Evolutionary conservation across 2,329 filamentous ascomycete species (phyloP).

Genomic region (Alternaria atra): DNA sequence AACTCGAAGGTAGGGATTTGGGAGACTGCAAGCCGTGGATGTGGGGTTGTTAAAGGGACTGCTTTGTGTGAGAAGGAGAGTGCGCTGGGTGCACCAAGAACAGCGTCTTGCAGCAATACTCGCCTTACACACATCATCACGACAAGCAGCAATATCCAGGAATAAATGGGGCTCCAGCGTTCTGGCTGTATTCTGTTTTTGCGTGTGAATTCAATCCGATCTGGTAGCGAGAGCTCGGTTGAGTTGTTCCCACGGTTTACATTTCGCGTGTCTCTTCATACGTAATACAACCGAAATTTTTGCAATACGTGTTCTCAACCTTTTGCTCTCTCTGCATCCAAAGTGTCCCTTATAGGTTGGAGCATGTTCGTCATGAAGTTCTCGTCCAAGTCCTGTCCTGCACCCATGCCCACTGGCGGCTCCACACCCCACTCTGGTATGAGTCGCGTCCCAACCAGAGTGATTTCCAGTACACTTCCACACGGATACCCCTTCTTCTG

Average conservation of each 20-base stretch:
- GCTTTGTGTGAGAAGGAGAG: neutral
- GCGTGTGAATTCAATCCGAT: neutral
- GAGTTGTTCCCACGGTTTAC: neutral
- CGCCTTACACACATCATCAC: neutral
- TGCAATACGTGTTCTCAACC: conserved; percentile 6
- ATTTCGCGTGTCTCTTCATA: neutral
- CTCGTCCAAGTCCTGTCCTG: conserved; percentile 28
- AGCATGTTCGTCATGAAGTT: conserved; percentile 29
- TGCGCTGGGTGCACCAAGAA: neutral
- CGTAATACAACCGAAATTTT: neutral
- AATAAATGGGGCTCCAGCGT: neutral
- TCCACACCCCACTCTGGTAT: conserved; percentile 43
- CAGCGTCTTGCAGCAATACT: neutral
- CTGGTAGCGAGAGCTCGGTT: neutral
- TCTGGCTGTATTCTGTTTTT: neutral
- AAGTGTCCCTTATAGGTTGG: conserved; percentile 28
- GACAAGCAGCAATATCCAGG: neutral
- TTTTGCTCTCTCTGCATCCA: conserved; percentile 30
- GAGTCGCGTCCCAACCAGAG: conserved; percentile 25
- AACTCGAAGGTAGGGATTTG: neutral
- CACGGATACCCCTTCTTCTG: conserved; percentile 42
- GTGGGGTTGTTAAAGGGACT: neutral
- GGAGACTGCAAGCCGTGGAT: neutral
- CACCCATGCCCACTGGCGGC: conserved; percentile 30
- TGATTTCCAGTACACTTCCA: conserved; percentile 38